A percentile compares a stretch with the other conserved stretches of the same genome.
Evolutionary conservation across 306 rosid genomes (phyloP).

Genomic region (Vicia faba): DNA sequence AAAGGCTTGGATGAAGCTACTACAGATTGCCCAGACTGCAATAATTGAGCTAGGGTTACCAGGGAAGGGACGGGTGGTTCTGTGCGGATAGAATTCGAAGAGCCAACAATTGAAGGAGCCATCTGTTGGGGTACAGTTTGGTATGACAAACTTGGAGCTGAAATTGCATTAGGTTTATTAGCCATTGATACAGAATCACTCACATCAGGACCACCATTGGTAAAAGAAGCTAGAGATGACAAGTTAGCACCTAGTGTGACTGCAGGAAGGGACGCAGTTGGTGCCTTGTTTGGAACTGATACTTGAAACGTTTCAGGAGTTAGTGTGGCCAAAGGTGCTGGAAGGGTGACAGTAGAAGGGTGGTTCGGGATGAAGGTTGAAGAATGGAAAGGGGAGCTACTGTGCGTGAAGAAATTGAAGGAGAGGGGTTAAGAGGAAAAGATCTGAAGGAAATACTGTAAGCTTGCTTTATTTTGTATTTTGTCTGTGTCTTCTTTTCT

Average conservation of each 20-base stretch:
- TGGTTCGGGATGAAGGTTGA: too few relatives aligned
- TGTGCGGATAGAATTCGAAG: constrained; percentile 49
- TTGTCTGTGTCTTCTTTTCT: too few relatives aligned
- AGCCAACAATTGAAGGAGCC: constrained; percentile 51
- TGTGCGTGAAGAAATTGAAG: too few relatives aligned
- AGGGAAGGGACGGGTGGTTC: constrained; percentile 74
- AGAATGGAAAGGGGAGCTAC: too few relatives aligned
- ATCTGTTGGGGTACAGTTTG: constrained; percentile 57
- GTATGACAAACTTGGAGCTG: constrained; percentile 54
- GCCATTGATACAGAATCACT: constrained; percentile 44
- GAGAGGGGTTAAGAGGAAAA: too few relatives aligned
- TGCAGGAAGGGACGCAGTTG: constrained; percentile 44
- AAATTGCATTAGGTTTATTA: constrained; percentile 55
- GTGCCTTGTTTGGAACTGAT: constrained; percentile 57
- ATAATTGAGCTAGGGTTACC: constrained; percentile 80
- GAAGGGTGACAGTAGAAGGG: too few relatives aligned
- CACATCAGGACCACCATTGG: constrained; percentile 49
- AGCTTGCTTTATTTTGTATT: too few relatives aligned
- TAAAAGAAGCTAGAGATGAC: constrained; percentile 54
- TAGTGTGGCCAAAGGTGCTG: constrained; percentile 47
- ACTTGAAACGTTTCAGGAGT: constrained; percentile 57
- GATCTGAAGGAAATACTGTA: too few relatives aligned
- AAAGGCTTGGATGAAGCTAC: constrained; percentile 57
- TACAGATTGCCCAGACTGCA: constrained; percentile 62
- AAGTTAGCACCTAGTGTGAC: constrained; percentile 41